Evolutionary conservation across 257 asterid genomes (phyloP).

Genomic region (Nicotiana sylvestris): DNA sequence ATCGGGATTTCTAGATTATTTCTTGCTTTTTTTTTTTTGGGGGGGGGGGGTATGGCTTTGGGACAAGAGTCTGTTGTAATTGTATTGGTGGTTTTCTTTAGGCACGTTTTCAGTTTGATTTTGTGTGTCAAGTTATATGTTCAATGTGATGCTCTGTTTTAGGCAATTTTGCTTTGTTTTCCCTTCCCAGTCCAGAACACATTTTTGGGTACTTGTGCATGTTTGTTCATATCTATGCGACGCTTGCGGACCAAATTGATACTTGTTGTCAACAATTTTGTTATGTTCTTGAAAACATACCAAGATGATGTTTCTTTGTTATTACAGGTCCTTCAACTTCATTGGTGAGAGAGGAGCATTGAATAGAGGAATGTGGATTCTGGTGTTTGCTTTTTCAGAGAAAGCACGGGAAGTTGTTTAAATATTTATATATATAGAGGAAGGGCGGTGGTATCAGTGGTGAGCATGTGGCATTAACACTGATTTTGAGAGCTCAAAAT

Average conservation of each 20-base stretch:
- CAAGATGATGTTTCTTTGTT: slow-evolving; percentile 41
- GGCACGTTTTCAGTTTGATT: slow-evolving; percentile 18
- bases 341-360: slow-evolving; percentile 24
- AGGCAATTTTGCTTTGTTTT: slow-evolving; percentile 14
- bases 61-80: background rate
- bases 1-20: background rate
- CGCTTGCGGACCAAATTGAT: slow-evolving; percentile 38
- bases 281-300: slow-evolving; percentile 41
- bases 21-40: background rate
- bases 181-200: slow-evolving; percentile 30
- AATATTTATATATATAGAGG: slow-evolving; percentile 9
- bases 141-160: slow-evolving; percentile 32
- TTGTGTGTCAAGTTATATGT: slow-evolving; percentile 18
- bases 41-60: background rate
- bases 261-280: slow-evolving; percentile 42
- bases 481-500: slow-evolving; percentile 23
- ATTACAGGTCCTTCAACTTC: slow-evolving; percentile 42
- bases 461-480: slow-evolving; percentile 25
- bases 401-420: slow-evolving; percentile 17
- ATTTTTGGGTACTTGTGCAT: slow-evolving; percentile 43
- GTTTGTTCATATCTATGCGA: slow-evolving; percentile 27
- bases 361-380: slow-evolving; percentile 30
- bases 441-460: slow-evolving; percentile 31
- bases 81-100: slow-evolving; percentile 17
- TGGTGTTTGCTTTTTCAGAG: slow-evolving; percentile 26